These are phyloP conservation scores for Viridothelium virens DNA, from an alignment of 495 filamentous ascomycete genomes.

Conservation along the genomic window DNA sequence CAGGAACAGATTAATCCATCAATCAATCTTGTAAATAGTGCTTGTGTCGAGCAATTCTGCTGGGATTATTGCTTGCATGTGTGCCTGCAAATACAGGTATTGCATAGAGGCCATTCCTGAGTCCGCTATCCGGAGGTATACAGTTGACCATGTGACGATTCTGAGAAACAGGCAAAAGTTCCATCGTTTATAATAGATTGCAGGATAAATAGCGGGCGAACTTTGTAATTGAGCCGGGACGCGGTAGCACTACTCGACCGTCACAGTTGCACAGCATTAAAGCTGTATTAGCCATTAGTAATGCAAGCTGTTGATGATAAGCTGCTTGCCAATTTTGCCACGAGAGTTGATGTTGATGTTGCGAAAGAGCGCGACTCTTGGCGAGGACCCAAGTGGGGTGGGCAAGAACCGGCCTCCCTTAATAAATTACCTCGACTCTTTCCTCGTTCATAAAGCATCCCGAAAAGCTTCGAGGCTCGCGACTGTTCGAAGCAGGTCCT, in stretches of 20 bases:
- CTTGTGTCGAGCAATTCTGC: background rate
- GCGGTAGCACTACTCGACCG: background rate
- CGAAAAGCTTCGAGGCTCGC: too few species aligned
- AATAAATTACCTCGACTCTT: too few species aligned
- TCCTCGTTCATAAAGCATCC: too few species aligned
- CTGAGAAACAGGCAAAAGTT: background rate
- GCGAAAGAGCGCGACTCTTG: too few species aligned
- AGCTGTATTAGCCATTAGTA: background rate
- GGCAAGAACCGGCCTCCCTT: too few species aligned
- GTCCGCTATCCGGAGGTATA: background rate
- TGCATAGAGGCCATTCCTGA: background rate
- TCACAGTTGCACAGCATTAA: background rate
- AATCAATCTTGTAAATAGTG: background rate
- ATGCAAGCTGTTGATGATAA: background rate
- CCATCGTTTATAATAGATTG: slow-evolving; percentile 7
- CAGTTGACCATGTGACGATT: background rate
- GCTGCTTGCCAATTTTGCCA: too few species aligned
- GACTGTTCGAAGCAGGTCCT: too few species aligned
- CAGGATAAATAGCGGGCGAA: background rate
- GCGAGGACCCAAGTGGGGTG: too few species aligned
- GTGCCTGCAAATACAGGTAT: background rate
- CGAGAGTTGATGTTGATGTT: too few species aligned
- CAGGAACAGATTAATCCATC: background rate
- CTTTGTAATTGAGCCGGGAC: background rate
- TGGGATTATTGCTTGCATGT: background rate